These are phyloP conservation scores for Botryotinia convoluta DNA, from an alignment of 2,329 filamentous ascomycete genomes.

Conservation along the genomic window DNA sequence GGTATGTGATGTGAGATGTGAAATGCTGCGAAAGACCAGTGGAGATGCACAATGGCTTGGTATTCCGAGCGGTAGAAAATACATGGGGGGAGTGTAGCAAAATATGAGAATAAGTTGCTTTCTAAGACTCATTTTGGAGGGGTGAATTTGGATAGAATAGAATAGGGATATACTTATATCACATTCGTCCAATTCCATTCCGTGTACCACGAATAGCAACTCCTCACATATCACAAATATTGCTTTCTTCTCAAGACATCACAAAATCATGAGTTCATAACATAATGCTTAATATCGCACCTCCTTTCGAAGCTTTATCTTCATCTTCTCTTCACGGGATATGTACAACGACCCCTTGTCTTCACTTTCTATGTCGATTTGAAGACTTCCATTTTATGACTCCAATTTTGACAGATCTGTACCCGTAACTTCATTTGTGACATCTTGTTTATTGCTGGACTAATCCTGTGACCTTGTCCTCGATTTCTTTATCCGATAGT, in stretches of 20 bases:
- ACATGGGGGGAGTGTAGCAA: neutral
- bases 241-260: neutral
- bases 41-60: neutral
- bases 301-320: neutral
- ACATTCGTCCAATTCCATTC: neutral
- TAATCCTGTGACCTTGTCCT: constrained; percentile 22
- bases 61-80: neutral
- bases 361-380: neutral
- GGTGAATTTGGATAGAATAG: neutral
- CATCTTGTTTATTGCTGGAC: constrained; percentile 9
- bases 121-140: too few species aligned
- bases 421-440: neutral
- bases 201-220: neutral
- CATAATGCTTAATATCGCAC: neutral
- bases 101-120: neutral
- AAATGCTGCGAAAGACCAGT: neutral
- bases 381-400: neutral
- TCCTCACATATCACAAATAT: neutral
- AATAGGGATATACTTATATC: constrained; percentile 2
- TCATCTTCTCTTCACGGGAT: constrained; percentile 9
- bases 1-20: neutral
- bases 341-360: constrained; percentile 13
- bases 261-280: neutral
- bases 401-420: neutral
- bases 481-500: constrained; percentile 65